Base-by-base conservation (phyloP, 345 rosid species). In the Gynandropsis gynandra region DNA sequence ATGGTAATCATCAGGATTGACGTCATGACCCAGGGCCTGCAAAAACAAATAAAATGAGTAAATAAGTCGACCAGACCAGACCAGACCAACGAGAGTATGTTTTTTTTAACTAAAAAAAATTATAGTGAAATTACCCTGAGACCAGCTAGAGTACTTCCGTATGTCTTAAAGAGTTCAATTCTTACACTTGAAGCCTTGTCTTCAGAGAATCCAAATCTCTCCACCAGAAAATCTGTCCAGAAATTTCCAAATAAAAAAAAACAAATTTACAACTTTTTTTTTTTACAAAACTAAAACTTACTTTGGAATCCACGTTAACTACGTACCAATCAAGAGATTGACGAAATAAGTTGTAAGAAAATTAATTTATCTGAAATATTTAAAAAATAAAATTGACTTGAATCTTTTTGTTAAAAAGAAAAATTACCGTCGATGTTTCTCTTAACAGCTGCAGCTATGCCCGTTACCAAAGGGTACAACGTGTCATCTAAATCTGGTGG, bases 71-170 rank as follows among this genome's bases (percentile, higher is more conserved):
- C 9, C 0, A 16, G 12, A 21, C n/a, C n/a, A n/a, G n/a, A n/a
- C n/a, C n/a, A n/a, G 20, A 40, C 18, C 15, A 38, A 9, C 1
- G 1, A 40, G 18, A 13, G 0, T 16, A 13, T 10, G 6, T 42
- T 14, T 2, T 10, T 4, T 6, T 0, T 17, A 13, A 16, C 24
- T 11, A 45, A 14, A 9, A 21, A 3, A 40, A 9, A 42, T 16
- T 38, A 0, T 13, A 5, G 29, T 5, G 29, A 24, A 24, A 47
- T 63, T 81, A 89, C 97, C 43, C 96, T 76, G 38, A 90, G 67
- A 56, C 98, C 98, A 59, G 95, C 95, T 1, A 90, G 96, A 38
- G 98, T 77, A 73, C 98, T 87, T 63, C 95, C 93, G 61, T 90
- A 79, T 35, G 80, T 74, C 65, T 74, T 84, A 73, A 90, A 87